Base-by-base conservation (phyloP, 1,284 basidiomycete genomes). In the Irpex lacteus region DNA sequence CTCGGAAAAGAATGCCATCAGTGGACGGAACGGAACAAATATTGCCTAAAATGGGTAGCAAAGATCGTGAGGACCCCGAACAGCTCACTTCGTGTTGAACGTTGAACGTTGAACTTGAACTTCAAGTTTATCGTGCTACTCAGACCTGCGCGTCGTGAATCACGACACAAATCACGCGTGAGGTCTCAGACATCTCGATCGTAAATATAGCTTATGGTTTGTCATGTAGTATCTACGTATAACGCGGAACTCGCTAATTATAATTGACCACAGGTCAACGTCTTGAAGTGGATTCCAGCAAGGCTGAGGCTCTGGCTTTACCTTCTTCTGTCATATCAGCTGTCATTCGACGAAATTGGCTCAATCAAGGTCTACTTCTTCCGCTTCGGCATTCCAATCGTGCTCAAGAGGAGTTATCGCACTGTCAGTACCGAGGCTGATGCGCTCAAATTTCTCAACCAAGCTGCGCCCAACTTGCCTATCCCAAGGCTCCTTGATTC, bases 401-500 rank as follows among this genome's bases (percentile, higher is more conserved):
- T 71, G 13, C 40, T 71, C 37, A 71, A 71, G 59, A 53, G 57
- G 8, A 65, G 65, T 9, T 44, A 58, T n/a, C 63, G 67, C 5
- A 64, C 59, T 1, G 58, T 59, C 50, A 70, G 68, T 55, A 70
- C 69, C 11, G 70, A 71, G 61, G 69, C 69, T 15, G 65, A 68
- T 47, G 68, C 70, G 4, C 60, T 71, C 15, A 60, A 57, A 9
- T 70, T 66, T 37, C 69, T 71, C 37, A 68, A 70, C 54, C 37
- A 13, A 13, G 59, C 57, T 50, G 58, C 50, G 13, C 70, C 64
- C 4, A 34, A 65, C 32, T 61, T 72, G 9, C 70, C 70, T 36
- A 72, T 72, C 21, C 70, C 70, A 6, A 57, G 44, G 36, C 63
- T 71, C 37, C 56, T 71, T 18, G 63, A 66, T 37, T 64, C 66